These are phyloP conservation scores for Aristolochia fimbriata DNA, from an alignment of 164 flowering plant genomes.

Conservation along the genomic window DNA sequence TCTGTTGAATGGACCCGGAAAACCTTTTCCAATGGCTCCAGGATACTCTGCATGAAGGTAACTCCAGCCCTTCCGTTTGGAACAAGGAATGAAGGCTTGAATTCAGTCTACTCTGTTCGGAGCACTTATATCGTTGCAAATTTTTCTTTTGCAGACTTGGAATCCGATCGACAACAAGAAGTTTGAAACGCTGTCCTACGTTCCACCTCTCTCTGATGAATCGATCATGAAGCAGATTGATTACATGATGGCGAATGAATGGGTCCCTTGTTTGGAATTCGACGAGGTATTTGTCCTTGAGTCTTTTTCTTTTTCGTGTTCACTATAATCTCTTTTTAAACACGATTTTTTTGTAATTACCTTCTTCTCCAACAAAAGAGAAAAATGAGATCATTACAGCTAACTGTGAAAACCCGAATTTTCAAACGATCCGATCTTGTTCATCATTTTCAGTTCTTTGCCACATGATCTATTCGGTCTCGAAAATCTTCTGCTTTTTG, in stretches of 20 bases:
- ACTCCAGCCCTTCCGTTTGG: neutral
- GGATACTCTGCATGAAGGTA: constrained; percentile 63
- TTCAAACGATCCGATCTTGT: neutral
- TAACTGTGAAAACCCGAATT: too few species aligned
- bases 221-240: constrained; percentile 55
- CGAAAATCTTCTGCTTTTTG: neutral
- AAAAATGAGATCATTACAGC: neutral
- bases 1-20: constrained; percentile 33
- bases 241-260: constrained; percentile 54
- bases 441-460: neutral
- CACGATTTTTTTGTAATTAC: neutral
- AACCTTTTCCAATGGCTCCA: constrained; percentile 51
- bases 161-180: constrained; percentile 60
- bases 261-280: constrained; percentile 74
- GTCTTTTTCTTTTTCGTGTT: neutral
- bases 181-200: constrained; percentile 61
- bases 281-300: constrained; percentile 39
- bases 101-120: neutral
- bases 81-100: neutral
- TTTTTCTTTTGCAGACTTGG: constrained; percentile 38
- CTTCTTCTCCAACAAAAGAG: neutral
- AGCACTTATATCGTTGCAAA: neutral
- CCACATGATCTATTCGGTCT: neutral
- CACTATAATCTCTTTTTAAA: neutral
- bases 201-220: constrained; percentile 56